Evolutionary conservation across 148 eudicot species (phyloP), one percentile per base, ranked within the genome.

Genomic region (Diospyros kaki): DNA sequence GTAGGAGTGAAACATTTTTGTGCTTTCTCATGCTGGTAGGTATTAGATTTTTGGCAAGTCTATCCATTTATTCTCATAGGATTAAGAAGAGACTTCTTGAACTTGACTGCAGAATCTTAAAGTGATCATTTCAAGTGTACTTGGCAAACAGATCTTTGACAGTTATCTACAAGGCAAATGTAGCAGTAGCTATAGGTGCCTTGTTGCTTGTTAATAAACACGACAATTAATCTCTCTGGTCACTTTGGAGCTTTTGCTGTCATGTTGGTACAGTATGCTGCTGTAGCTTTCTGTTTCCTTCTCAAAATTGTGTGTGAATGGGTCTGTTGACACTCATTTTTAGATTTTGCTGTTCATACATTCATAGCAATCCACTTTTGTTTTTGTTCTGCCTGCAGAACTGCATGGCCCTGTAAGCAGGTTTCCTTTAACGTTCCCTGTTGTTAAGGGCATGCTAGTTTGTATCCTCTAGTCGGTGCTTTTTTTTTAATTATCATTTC

Each of bases 41-140:
- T 72, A 6, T 66, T 73, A 73, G 73, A 53, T 73, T 72, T 45
- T 72, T 28, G 28, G 81, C 54, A 46, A 38, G 43, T 63, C 62
- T 61, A 48, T 66, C 45, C 46, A n/a, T 56, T 66, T 62, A 51
- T 41, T 42, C 38, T 53, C 56, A 64, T 75, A 69, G 45, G 71
- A 81, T 59, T 46, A 78, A 70, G 73, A 77, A 64, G 76, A 71
- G 73, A 77, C 64, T 66, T 65, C 67, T 46, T 63, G 70, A 71
- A 83, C 71, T 64, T 74, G 78, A 74, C 76, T 83, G 76, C 68
- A 68, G 70, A 81, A 84, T 78, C 76, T 86, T 82, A 64, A 82
- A 81, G 85, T 61, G 82, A 78, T 78, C 80, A 73, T 69, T 64
- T 66, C 76, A 80, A 74, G 74, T 71, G 73, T 72, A 73, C 66